Evolutionary conservation across 2,329 filamentous ascomycete species (phyloP).

Genomic region (Colletotrichum noveboracense): DNA sequence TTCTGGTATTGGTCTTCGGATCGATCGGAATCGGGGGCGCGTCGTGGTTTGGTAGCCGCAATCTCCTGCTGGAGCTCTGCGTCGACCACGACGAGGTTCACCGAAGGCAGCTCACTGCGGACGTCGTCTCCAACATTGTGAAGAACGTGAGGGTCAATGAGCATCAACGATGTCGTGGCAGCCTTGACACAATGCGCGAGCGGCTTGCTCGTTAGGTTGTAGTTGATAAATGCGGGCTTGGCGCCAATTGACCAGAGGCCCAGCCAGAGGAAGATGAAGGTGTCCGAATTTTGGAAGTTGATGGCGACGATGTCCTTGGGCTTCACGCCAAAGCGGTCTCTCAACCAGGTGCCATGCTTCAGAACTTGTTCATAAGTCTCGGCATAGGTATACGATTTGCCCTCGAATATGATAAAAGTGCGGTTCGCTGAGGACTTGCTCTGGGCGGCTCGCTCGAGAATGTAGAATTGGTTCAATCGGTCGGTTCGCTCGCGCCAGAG

Average conservation of each 20-base stretch:
- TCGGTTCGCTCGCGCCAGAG: constrained; percentile 59
- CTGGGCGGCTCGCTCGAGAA: constrained; percentile 70
- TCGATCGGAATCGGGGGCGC: constrained; percentile 64
- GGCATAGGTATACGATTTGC: constrained; percentile 74
- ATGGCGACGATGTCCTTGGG: constrained; percentile 80
- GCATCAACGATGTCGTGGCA: constrained; percentile 68
- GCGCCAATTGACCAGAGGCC: constrained; percentile 86
- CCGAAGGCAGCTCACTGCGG: constrained; percentile 48
- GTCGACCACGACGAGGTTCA: constrained; percentile 68
- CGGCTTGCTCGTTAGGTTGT: constrained; percentile 75
- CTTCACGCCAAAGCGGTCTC: constrained; percentile 65
- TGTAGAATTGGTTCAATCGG: constrained; percentile 75
- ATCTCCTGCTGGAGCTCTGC: constrained; percentile 62
- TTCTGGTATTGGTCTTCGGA: constrained; percentile 54
- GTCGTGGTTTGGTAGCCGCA: constrained; percentile 52
- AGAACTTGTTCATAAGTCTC: constrained; percentile 74
- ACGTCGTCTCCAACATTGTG: constrained; percentile 64
- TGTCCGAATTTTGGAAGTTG: constrained; percentile 81
- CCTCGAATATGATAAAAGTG: constrained; percentile 71
- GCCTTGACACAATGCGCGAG: constrained; percentile 76
- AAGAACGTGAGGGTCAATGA: constrained; percentile 70
- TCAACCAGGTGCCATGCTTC: constrained; percentile 78
- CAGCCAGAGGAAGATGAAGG: constrained; percentile 76
- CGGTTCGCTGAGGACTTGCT: constrained; percentile 54
- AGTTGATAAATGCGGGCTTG: constrained; percentile 86